phyloP scores from a whole-genome alignment of 345 rosid genomes.

The Salix suchowensis region DNA sequence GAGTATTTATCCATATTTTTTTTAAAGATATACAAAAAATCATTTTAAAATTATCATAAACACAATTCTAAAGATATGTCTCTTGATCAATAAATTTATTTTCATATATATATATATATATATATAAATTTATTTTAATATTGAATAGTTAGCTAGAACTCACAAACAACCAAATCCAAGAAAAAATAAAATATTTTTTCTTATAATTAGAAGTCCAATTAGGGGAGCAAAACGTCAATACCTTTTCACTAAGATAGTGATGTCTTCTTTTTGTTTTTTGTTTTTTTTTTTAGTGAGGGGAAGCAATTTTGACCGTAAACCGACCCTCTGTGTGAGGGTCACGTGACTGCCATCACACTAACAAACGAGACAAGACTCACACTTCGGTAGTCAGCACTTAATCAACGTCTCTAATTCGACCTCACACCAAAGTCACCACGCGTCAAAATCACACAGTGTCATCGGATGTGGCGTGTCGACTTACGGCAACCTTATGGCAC shows the following conservation, averaged over 20 bases:
- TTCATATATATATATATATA: too few relatives aligned
- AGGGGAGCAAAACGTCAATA: neutral
- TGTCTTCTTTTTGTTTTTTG: neutral
- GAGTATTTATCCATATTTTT: too few relatives aligned
- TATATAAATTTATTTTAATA: too few relatives aligned
- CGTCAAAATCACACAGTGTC: conserved; percentile 27
- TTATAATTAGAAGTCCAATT: neutral
- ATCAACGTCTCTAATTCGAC: conserved; percentile 3
- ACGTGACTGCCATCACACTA: conserved; percentile 45
- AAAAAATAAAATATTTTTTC: neutral
- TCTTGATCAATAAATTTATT: neutral
- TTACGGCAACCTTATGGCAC: conserved; percentile 20
- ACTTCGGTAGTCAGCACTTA: conserved; percentile 3
- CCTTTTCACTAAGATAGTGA: neutral
- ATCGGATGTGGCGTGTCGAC: conserved; percentile 47
- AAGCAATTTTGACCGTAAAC: conserved; percentile 25
- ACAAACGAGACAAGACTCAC: neutral
- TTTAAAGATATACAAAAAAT: too few relatives aligned
- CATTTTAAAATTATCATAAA: too few relatives aligned
- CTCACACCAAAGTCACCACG: conserved; percentile 15
- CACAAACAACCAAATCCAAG: neutral
- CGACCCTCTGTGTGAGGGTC: conserved; percentile 75
- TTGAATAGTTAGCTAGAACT: too few relatives aligned
- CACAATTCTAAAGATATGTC: neutral
- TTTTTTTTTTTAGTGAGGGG: neutral